Evolutionary conservation across 2,329 filamentous ascomycete species (phyloP), one percentile per base, ranked within the genome.

Genomic region (Fusarium graminum): DNA sequence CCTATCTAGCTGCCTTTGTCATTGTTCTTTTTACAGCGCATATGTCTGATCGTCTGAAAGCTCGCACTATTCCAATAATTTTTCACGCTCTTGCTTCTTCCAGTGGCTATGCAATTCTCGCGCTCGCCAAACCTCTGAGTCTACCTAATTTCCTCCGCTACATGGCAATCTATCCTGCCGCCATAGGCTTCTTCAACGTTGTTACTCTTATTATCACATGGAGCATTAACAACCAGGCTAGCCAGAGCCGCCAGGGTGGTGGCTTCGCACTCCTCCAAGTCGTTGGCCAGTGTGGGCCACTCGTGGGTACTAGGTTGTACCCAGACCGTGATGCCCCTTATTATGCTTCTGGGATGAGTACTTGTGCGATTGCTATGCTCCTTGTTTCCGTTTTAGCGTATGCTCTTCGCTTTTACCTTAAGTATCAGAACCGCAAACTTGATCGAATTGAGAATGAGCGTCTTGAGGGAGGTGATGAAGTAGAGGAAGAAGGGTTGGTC

Each of bases 151-250:
- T 76, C 42, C 63, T 86, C 36, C 85, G 92, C 17, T 97, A 97
- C 73, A 71, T 90, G 7, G 91, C 89, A 55, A 84, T 97, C 9
- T 97, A 90, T 75, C 92, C 92, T 0, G 92, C 93, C 3, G 86
- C 89, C 3, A 81, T 88, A 1, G 93, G 93, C 6, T 95, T 97
- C 78, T 94, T 97, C 81, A 89, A 86, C 60, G 90, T 92, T 19
- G 91, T 97, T 57, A 93, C 92, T 0, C 84, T 97, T 30, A 90
- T 94, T 68, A 91, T 97, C 56, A 90, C 92, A 3, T 97, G 93
- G 93, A 92, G 87, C 34, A 86, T 97, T 73, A 96, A 97, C 74
- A 97, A 97, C 76, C 92, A 95, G 74, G 80, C 85, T 52, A 88
- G 83, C 13, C 87, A 89, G 63, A 86, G 86, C 50, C 86, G 88